A percentile compares a stretch with the other conserved stretches of the same genome.
These are phyloP conservation scores for Paramyrothecium sp. DNA, from an alignment of 2,329 filamentous ascomycete genomes.

Conservation along the genomic window DNA sequence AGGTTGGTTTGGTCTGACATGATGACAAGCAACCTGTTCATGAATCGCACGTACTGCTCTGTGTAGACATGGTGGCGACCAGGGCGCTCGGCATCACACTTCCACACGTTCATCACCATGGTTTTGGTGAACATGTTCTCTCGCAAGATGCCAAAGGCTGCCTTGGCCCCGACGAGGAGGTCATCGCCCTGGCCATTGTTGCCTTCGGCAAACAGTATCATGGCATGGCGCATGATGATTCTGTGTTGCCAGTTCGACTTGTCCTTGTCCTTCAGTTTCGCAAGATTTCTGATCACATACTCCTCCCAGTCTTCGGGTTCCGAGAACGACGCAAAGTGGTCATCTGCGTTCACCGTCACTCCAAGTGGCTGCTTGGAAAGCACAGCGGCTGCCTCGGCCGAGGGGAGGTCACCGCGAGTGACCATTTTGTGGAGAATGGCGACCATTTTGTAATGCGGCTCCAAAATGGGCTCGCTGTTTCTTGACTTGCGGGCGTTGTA, in stretches of 20 bases:
- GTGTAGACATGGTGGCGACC: constrained; percentile 93
- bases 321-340: constrained; percentile 31
- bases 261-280: constrained; percentile 65
- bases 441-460: constrained; percentile 90
- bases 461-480: constrained; percentile 74
- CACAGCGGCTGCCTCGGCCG: constrained; percentile 49
- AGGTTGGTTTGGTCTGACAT: constrained; percentile 73
- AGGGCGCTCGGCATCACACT: constrained; percentile 79
- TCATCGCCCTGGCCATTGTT: constrained; percentile 36
- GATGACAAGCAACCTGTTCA: constrained; percentile 71
- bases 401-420: constrained; percentile 44
- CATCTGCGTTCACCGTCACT: constrained; percentile 27
- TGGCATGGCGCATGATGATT: constrained; percentile 73
- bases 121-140: constrained; percentile 84
- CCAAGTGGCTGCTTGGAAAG: constrained; percentile 57
- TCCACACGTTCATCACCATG: constrained; percentile 94
- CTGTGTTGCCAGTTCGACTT: constrained; percentile 96
- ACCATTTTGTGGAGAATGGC: constrained; percentile 82
- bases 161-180: constrained; percentile 66
- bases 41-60: constrained; percentile 80
- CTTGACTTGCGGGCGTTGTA: constrained; percentile 52
- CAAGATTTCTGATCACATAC: constrained; percentile 51
- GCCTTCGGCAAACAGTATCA: constrained; percentile 50
- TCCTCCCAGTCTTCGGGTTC: constrained; percentile 59
- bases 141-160: constrained; percentile 74